Base-by-base conservation (phyloP, 192 early-diverging fungal species). In the Podila verticillata region DNA sequence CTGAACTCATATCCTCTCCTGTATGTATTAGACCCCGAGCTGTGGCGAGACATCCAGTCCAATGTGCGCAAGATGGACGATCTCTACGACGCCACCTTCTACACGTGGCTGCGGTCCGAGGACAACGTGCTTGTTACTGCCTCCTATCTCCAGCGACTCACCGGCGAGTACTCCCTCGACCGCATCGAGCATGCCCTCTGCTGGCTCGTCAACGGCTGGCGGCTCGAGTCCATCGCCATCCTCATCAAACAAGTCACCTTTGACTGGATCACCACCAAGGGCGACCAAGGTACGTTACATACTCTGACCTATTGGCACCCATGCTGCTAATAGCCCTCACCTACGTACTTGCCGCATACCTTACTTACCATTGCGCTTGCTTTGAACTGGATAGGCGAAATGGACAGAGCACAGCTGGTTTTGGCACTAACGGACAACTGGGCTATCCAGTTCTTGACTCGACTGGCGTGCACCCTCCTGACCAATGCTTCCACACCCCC, bases 21-120 rank as follows among this genome's bases (percentile, higher is more conserved):
- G 26, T 62, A 20, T 54, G 44, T 54, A 0, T 26, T 58, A 80
- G 77, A 80, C 17, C 77, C 77, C 13, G 80, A 82, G 59, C 39
- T 74, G 29, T 93, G 92, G 92, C 83, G 87, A 82, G 90, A 93
- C 65, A 91, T 93, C n/a, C 87, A 91, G 60, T 82, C 84, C 49
- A 93, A 92, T 69, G 89, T 93, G 48, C 85, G 89, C 65, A 88
- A 87, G 63, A 93, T 93, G 92, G 92, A 93, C 75, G 85, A 87
- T 67, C 88, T 91, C 4, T 93, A 93, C 61, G 92, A 92, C 56
- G 91, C 92, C 56, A 89, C 91, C 10, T 93, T 93, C 81, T 89
- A 90, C 82, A 85, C 89, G 49, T 93, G 92, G 92, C 84, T 93
- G 3, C 89, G 90, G 68, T 88, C 85, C 48, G 92, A 93, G 77